Percentiles rank a stretch among this genome's conserved stretches.
Evolutionary conservation across 768 basidiomycete species (phyloP).

Genomic region (Mycena leptocephala): DNA sequence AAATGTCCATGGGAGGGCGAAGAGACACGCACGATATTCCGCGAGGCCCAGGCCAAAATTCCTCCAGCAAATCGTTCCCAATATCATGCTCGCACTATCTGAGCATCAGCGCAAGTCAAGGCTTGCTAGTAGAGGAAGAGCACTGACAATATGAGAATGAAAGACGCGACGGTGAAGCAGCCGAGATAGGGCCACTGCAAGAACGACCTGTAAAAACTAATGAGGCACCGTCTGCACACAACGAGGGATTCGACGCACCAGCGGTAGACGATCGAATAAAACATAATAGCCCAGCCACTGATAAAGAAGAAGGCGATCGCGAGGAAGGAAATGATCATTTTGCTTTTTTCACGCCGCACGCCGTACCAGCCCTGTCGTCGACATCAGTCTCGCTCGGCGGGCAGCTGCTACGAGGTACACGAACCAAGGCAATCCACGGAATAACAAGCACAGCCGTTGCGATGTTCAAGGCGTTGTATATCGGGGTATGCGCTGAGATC

Average conservation of each 20-base stretch:
- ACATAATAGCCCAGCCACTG: conserved; percentile 60
- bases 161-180: conserved; percentile 61
- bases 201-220: conserved; percentile 58
- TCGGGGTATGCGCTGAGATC: conserved; percentile 57
- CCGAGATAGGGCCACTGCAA: conserved; percentile 67
- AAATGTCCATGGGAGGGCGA: background rate
- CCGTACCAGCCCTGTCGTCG: conserved; percentile 67
- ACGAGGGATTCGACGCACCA: conserved; percentile 50
- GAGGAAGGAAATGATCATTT: conserved; percentile 61
- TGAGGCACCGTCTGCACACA: conserved; percentile 43
- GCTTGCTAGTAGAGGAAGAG: conserved; percentile 21
- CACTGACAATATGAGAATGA: conserved; percentile 53
- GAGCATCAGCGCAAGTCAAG: conserved; percentile 46
- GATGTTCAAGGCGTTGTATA: conserved; percentile 65
- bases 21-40: conserved; percentile 64
- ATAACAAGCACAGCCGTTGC: conserved; percentile 59
- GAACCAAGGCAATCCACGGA: conserved; percentile 70
- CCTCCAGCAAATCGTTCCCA: conserved; percentile 65
- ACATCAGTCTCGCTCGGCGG: background rate
- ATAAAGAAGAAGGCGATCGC: conserved; percentile 56
- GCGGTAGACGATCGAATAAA: conserved; percentile 62
- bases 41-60: conserved; percentile 72
- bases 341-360: conserved; percentile 62
- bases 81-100: conserved; percentile 56
- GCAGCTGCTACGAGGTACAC: background rate